Base-by-base conservation (phyloP, 2,329 filamentous ascomycete species). In the Microcera coccophila region DNA sequence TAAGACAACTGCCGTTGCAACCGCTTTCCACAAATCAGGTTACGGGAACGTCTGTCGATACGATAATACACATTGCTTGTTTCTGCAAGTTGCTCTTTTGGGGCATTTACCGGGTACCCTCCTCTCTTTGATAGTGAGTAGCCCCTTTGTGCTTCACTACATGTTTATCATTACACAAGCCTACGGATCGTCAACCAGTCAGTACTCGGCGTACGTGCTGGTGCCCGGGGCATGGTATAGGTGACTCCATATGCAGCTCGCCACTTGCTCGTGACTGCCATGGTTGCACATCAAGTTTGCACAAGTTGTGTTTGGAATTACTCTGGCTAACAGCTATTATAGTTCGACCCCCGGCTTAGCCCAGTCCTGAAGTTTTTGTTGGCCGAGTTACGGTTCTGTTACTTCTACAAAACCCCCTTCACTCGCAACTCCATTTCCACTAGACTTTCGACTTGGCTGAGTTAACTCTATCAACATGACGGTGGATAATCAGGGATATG, bases 401-500 rank as follows among this genome's bases (percentile, higher is more conserved):
- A n/a, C n/a, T n/a, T n/a, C n/a, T n/a, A n/a, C n/a, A n/a, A n/a
- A n/a, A n/a, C n/a, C n/a, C n/a, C n/a, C n/a, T n/a, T n/a, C n/a
- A 28, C 24, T 28, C 14, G 24, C 22, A 26, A 26, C 12, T 12
- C 22, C 7, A 26, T 26, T 26, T 12, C 7, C 22, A 7, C 22
- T 26, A 7, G 7, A 26, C 12, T 26, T 26, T 26, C 22, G 7
- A 26, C 7, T 26, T 12, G 12, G 22, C 22, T 7, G 7, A 26
- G 22, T 26, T 7, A n/a, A 32, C 15, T 9, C 8, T 8, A 32
- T 17, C n/a, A 38, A 24, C 9, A 54, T 39, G 8, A 71, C 67
- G 56, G 65, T 72, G 62, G 67, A 65, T 49, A 71, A 76, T 49
- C 73, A 76, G 61, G 69, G 69, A 39, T 66, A 32, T 7, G n/a